These are phyloP conservation scores for Kondoa subrosea DNA, from an alignment of 768 basidiomycete species.

Conservation along the genomic window DNA sequence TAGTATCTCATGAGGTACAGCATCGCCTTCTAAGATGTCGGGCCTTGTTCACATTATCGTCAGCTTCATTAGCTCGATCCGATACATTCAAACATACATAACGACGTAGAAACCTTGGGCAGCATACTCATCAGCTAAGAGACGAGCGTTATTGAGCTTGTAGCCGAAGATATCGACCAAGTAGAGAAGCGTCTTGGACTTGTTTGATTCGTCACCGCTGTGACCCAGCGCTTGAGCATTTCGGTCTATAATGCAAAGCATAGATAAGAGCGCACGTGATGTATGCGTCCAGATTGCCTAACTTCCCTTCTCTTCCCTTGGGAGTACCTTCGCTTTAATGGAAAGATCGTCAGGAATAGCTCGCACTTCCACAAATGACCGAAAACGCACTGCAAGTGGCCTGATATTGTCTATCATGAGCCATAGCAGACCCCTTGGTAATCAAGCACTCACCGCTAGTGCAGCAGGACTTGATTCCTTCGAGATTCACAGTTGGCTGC, in stretches of 20 bases:
- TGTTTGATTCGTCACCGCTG: slow-evolving; percentile 26
- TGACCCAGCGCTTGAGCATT: slow-evolving; percentile 29
- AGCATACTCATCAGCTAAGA: slow-evolving; percentile 33
- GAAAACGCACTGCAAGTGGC: too few species aligned
- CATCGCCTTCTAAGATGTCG: not conserved
- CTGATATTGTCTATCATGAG: not conserved
- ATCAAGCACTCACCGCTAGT: not conserved
- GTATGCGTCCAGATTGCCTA: slow-evolving; percentile 28
- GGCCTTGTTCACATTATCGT: not conserved
- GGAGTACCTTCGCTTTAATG: slow-evolving; percentile 32
- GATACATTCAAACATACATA: slow-evolving; percentile 31
- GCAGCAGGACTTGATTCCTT: too few species aligned
- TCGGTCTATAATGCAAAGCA: not conserved
- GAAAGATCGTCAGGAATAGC: too few species aligned
- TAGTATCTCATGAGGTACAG: not conserved
- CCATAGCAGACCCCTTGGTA: not conserved
- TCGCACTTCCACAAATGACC: too few species aligned
- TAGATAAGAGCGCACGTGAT: not conserved
- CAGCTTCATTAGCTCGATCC: not conserved
- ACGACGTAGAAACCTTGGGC: slow-evolving; percentile 30
- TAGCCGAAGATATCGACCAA: slow-evolving; percentile 34
- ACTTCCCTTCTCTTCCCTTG: slow-evolving; percentile 26
- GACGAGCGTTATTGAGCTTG: slow-evolving; percentile 23
- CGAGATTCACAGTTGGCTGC: not conserved
- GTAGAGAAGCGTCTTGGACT: slow-evolving; percentile 31